A percentile compares a stretch with the other conserved stretches of the same genome.
These are phyloP conservation scores for Naegleria gruberi DNA, from an alignment of 208 protist species.

Conservation along the genomic window DNA sequence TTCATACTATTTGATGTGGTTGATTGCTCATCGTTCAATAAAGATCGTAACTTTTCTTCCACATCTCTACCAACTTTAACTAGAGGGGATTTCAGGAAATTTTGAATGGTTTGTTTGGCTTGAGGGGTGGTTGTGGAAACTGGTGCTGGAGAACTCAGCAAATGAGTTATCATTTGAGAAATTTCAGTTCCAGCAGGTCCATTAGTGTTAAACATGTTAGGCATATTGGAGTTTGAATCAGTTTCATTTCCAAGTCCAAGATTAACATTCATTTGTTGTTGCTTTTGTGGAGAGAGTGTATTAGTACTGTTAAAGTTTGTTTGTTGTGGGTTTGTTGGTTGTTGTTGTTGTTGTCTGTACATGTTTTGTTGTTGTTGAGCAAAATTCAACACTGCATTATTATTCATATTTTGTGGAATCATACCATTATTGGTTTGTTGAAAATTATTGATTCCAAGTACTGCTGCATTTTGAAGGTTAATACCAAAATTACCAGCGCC, in stretches of 20 bases:
- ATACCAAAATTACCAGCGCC: too few relatives aligned
- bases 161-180: background rate
- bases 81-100: background rate
- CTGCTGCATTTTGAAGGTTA: too few relatives aligned
- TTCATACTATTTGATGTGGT: too few relatives aligned
- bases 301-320: background rate
- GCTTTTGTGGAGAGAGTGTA: background rate
- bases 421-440: background rate
- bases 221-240: background rate
- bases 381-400: too few relatives aligned
- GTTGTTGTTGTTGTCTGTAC: background rate
- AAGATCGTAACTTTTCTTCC: too few relatives aligned
- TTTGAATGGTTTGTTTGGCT: background rate
- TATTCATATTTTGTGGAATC: too few relatives aligned
- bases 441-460: background rate
- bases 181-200: background rate
- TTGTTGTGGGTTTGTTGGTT: background rate
- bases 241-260: too few relatives aligned
- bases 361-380: background rate
- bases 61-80: too few relatives aligned
- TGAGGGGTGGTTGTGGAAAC: background rate
- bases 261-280: background rate
- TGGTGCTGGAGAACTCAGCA: background rate
- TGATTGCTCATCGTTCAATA: too few relatives aligned
- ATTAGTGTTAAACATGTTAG: background rate